Evolutionary conservation across 345 rosid species (phyloP).

Genomic region (Odontarrhena argentea): DNA sequence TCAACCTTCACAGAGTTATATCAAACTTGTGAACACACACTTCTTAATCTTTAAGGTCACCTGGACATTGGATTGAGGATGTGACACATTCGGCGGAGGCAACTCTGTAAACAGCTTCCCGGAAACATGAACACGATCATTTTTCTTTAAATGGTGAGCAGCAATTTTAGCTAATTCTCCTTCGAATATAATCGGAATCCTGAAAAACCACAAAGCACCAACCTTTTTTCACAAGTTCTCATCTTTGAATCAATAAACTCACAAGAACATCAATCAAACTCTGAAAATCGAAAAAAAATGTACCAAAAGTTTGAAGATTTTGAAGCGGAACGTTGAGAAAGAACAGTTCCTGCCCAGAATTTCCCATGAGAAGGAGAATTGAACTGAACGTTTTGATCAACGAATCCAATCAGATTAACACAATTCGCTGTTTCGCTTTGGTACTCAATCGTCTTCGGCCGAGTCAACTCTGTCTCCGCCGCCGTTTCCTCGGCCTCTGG

Average conservation of each 20-base stretch:
- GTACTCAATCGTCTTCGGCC: slow-evolving; percentile 54
- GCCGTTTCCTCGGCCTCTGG: not conserved
- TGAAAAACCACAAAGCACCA: slow-evolving; percentile 11
- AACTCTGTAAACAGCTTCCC: slow-evolving; percentile 61
- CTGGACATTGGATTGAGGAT: slow-evolving; percentile 55
- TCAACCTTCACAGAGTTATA: slow-evolving; percentile 8
- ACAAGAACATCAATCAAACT: not conserved
- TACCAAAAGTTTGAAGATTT: slow-evolving; percentile 45
- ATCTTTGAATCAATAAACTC: too few relatives aligned
- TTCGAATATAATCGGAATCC: slow-evolving; percentile 77
- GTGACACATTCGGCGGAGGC: slow-evolving; percentile 44
- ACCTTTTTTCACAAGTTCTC: too few relatives aligned
- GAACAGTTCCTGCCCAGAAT: slow-evolving; percentile 61
- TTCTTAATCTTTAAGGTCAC: slow-evolving; percentile 32
- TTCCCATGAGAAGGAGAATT: slow-evolving; percentile 50
- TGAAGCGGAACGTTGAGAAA: slow-evolving; percentile 47
- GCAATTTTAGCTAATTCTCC: slow-evolving; percentile 78
- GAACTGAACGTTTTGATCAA: slow-evolving; percentile 51
- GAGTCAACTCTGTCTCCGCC: slow-evolving; percentile 40
- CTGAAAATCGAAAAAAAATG: not conserved
- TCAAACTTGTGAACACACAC: not conserved
- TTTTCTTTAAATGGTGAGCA: slow-evolving; percentile 57
- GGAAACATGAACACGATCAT: slow-evolving; percentile 59
- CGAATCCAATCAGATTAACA: slow-evolving; percentile 51
- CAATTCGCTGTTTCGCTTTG: slow-evolving; percentile 57